phyloP scores from a whole-genome alignment of 345 rosid genomes.

The Eucalyptus cloeziana region DNA sequence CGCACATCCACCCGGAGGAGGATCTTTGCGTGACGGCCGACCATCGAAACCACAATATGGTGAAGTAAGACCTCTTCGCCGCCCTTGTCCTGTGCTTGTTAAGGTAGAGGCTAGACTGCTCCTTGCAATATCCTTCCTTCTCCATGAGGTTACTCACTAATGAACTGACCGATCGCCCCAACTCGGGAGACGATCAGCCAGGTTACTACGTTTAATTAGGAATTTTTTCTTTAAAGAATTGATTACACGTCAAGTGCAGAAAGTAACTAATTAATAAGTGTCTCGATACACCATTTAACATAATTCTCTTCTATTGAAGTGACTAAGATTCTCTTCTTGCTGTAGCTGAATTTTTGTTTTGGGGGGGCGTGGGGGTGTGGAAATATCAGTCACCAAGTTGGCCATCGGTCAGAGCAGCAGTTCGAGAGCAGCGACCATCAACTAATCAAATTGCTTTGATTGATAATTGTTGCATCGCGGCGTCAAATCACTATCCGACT shows the following conservation, averaged over 20 bases:
- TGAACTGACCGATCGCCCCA: background rate
- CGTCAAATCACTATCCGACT: background rate
- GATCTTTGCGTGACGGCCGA: background rate
- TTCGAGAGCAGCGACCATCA: background rate
- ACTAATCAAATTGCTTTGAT: background rate
- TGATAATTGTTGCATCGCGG: background rate
- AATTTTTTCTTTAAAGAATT: background rate
- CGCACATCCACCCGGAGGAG: background rate
- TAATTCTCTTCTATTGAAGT: background rate
- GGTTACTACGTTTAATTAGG: background rate
- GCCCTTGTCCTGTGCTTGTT: background rate
- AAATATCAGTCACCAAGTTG: background rate
- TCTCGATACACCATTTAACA: background rate
- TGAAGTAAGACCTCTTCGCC: background rate
- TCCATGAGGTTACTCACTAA: background rate
- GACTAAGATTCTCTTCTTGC: background rate
- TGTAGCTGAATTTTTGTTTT: background rate
- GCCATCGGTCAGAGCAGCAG: background rate
- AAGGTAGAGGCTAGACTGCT: background rate
- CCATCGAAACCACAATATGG: background rate
- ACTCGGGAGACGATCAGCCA: background rate
- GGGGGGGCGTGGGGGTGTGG: background rate
- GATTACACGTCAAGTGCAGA: background rate
- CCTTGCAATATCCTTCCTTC: background rate
- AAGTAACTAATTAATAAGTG: background rate